Evolutionary conservation across 768 basidiomycete genomes (phyloP), one percentile per base, ranked within the genome.

Genomic region (Punctularia strigosozonata): DNA sequence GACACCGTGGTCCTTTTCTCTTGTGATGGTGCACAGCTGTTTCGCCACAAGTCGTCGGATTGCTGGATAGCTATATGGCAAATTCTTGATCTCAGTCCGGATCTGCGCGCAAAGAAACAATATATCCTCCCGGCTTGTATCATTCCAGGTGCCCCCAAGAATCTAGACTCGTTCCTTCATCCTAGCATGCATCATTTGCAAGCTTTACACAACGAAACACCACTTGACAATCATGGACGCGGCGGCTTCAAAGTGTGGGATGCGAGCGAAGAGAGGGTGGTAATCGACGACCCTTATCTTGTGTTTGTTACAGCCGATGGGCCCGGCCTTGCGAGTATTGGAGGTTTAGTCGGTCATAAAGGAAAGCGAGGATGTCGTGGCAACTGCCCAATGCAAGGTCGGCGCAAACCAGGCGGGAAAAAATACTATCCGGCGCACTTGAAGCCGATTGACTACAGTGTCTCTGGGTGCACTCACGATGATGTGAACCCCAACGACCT

Each of bases 1-100:
- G 58, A 67, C 26, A 55, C 56, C 1, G 36, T 63, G 4, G 44
- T 68, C 2, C 50, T 63, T 40, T 40, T 59, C 0, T 67, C 62
- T 0, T 45, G 65, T 6, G 59, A 70, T 37, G 63, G 66, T 1
- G 57, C 60, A 0, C 66, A 70, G 41, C 55, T 70, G 3, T 65
- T 65, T 41, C 38, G 39, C 5, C 50, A 49, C 44, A 67, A 65
- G 43, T 31, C 10, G 3, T 55, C 64, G 4, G 50, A 51, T 20
- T 51, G 50, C 14, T 61, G 60, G 57, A 50, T 62, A 0, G 55
- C 50, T 10, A 62, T 68, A 1, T 65, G 61, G 61, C 39, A 69
- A 1, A 30, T 69, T 1, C 12, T 62, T 0, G 56, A 64, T 40
- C 39, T 58, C 1, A 18, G 42, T 0, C 66, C 60, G 0, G 45